A percentile compares a stretch with the other conserved stretches of the same genome.
Evolutionary conservation across 495 filamentous ascomycete genomes (phyloP).

Genomic region (Pyrenopolyporus hunteri): DNA sequence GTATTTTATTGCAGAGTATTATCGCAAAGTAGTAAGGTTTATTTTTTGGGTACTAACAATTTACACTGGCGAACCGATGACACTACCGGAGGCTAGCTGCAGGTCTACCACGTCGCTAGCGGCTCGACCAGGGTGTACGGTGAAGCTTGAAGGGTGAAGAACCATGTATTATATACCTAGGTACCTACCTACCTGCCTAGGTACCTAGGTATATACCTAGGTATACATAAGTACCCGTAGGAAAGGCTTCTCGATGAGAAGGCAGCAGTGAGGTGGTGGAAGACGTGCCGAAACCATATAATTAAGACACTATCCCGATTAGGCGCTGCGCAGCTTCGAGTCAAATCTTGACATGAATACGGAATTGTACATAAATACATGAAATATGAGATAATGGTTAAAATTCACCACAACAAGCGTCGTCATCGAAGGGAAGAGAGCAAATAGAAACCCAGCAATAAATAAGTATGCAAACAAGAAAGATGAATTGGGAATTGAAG

Average conservation of each 20-base stretch:
- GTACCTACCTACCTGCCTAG: too few species aligned
- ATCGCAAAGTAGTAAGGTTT: constrained; percentile 1
- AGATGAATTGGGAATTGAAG: background rate
- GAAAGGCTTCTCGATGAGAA: too few species aligned
- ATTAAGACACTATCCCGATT: too few species aligned
- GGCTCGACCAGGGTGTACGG: constrained; percentile 2
- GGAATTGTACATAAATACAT: background rate
- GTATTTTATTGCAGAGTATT: too few species aligned
- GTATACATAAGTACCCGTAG: too few species aligned
- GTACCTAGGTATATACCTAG: too few species aligned
- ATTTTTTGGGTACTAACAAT: background rate
- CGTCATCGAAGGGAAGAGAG: constrained; percentile 7
- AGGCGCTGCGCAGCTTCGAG: too few species aligned
- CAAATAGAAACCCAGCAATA: constrained; percentile 2
- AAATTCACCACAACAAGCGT: constrained; percentile 4
- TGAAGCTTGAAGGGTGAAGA: too few species aligned
- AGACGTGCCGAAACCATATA: too few species aligned
- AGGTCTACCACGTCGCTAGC: constrained; percentile 27
- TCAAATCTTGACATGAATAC: background rate
- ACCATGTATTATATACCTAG: background rate
- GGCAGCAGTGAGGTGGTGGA: too few species aligned
- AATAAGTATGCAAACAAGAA: background rate
- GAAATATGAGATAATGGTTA: constrained; percentile 7
- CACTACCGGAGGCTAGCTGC: constrained; percentile 33
- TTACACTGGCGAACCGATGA: background rate